These are phyloP conservation scores for Fragaria iinumae DNA, from an alignment of 306 rosid genomes.

Conservation along the genomic window DNA sequence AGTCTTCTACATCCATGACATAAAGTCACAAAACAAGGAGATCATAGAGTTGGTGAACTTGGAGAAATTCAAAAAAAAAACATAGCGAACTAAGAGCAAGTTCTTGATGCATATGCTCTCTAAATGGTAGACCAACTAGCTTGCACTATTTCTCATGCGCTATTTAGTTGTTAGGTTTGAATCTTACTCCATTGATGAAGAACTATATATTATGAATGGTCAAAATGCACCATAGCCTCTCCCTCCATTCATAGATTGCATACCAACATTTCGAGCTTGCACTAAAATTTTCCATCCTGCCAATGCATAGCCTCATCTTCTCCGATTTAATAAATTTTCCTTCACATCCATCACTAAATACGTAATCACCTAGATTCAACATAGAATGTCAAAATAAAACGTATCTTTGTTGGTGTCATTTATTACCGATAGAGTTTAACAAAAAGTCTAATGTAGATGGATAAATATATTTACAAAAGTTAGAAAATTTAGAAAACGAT, in stretches of 20 bases:
- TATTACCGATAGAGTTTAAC: not conserved
- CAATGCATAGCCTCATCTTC: not conserved
- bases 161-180: not conserved
- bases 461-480: too few relatives aligned
- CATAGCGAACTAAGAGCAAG: not conserved
- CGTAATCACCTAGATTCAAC: not conserved
- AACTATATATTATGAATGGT: not conserved
- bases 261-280: too few relatives aligned
- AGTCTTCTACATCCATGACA: not conserved
- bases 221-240: not conserved
- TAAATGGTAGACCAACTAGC: not conserved
- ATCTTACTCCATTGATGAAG: not conserved
- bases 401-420: not conserved
- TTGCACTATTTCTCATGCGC: not conserved
- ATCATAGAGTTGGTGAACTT: not conserved
- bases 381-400: not conserved
- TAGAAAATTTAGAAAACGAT: too few relatives aligned
- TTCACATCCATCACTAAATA: too few relatives aligned
- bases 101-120: conserved; percentile 8
- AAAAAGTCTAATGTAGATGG: not conserved
- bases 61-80: not conserved
- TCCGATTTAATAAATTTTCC: too few relatives aligned
- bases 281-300: not conserved
- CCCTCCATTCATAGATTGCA: not conserved
- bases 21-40: conserved; percentile 15